Evolutionary conservation across 495 filamentous ascomycete genomes (phyloP), one percentile per base, ranked within the genome.

Genomic region (Penicillium salamii): DNA sequence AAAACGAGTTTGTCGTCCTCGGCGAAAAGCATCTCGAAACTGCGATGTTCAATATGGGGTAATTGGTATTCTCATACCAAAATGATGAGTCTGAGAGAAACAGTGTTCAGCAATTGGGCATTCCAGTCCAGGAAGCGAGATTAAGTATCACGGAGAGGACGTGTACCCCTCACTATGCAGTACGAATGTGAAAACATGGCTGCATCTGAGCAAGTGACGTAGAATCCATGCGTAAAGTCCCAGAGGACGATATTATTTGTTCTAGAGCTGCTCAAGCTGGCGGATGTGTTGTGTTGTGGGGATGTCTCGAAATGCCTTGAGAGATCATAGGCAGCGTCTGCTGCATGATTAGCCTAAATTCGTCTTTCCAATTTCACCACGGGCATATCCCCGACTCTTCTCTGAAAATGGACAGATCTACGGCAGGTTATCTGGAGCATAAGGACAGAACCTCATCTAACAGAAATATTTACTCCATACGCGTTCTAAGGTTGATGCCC

Each of bases 1-100:
- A 74, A 80, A 32, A 72, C 32, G 12, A 76, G 67, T 35, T 66
- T 65, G 48, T 75, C 57, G 8, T 59, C 63, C 49, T 74, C 58
- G 8, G 60, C 39, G 34, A 61, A 69, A n/a, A 79, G 66, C 76
- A 79, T 79, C 3, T 38, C 61, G 53, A 15, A 13, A 49, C 3
- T 26, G 23, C 8, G n/a, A 9, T 20, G 23, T 20, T 19, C 5
- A 13, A 2, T 6, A 29, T 45, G 31, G 5, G 4, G 9, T 15
- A 7, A 14, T 5, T 29, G 11, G 14, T 26, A 5, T 2, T 29
- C 28, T 38, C 11, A 17, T 26, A 3, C 5, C 5, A 21, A 17
- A 14, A 20, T 26, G 23, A 26, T 26, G 0, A 28, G 26, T 20
- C 29, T 19, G 24, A 20, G 11, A 4, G 1, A 1, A 19, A n/a